Conservation (phyloP, 768 basidiomycete species). For the Russula olivacea region DNA sequence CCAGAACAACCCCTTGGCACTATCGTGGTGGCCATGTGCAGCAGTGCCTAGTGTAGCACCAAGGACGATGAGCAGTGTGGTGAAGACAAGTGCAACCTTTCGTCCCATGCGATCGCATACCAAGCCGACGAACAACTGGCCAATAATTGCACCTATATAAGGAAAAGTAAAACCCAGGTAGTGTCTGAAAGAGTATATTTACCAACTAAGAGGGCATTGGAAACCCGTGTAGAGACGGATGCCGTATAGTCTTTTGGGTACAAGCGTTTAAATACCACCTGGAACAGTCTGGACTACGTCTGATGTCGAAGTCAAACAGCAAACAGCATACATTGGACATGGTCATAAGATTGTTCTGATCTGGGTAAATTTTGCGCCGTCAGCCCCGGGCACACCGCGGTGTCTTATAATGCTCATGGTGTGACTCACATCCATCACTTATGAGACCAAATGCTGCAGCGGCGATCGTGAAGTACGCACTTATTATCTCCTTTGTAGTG, state of each 20-base stretch:
- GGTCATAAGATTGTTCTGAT: slow-evolving; percentile 68
- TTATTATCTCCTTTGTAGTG: slow-evolving; percentile 38
- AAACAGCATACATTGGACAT: slow-evolving; percentile 48
- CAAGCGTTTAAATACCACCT: slow-evolving; percentile 61
- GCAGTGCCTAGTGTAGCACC: slow-evolving; percentile 65
- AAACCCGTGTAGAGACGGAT: slow-evolving; percentile 57
- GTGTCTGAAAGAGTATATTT: slow-evolving; percentile 27
- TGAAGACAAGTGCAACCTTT: slow-evolving; percentile 65
- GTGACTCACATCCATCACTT: slow-evolving; percentile 49
- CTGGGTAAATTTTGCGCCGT: slow-evolving; percentile 30
- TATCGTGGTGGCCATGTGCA: slow-evolving; percentile 55
- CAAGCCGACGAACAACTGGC: slow-evolving; percentile 57
- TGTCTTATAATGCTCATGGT: neutral
- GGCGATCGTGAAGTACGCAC: slow-evolving; percentile 57
- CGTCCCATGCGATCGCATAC: slow-evolving; percentile 71
- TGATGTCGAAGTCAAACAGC: neutral
- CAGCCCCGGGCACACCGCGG: slow-evolving; percentile 2
- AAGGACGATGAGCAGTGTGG: slow-evolving; percentile 62
- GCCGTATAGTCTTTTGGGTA: slow-evolving; percentile 61
- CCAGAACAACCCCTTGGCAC: slow-evolving; percentile 60
- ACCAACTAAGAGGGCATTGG: slow-evolving; percentile 67
- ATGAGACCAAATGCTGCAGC: slow-evolving; percentile 62
- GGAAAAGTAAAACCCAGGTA: slow-evolving; percentile 18
- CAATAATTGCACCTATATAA: slow-evolving; percentile 49
- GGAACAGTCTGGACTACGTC: slow-evolving; percentile 19